A percentile compares a stretch with the other conserved stretches of the same genome.
Conservation (phyloP, 192 early-diverging fungal species). For the Haplosporangium gracile region DNA sequence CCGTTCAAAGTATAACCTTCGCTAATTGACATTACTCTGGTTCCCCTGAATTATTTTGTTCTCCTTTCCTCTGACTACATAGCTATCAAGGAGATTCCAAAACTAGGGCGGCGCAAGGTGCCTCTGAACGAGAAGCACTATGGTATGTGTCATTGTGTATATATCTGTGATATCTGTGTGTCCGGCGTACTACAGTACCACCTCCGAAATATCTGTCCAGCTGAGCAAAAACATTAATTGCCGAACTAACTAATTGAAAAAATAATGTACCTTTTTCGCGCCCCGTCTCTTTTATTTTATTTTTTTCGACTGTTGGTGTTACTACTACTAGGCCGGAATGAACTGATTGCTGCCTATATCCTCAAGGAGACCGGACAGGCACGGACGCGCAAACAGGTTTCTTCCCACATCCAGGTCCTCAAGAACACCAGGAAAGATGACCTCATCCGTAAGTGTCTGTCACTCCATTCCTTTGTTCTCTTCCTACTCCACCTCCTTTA, state of each 20-base stretch:
- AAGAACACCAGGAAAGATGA: conserved; percentile 77
- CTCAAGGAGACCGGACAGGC: conserved; percentile 72
- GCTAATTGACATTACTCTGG: conserved; percentile 13
- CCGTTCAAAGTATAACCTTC: conserved; percentile 9
- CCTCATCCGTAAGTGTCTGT: conserved; percentile 50
- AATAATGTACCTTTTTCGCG: conserved; percentile 15
- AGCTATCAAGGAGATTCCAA: conserved; percentile 39
- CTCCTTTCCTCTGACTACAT: neutral
- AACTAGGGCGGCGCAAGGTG: conserved; percentile 64
- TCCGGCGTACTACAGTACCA: neutral
- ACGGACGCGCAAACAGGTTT: conserved; percentile 83
- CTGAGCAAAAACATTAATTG: too few species aligned
- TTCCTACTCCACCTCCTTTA: too few species aligned
- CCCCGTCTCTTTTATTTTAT: too few species aligned
- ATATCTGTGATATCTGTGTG: neutral
- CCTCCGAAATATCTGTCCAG: neutral
- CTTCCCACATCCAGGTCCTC: conserved; percentile 84
- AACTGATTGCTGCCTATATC: conserved; percentile 82
- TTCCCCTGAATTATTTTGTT: neutral
- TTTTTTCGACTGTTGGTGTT: neutral
- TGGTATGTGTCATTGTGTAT: conserved; percentile 36
- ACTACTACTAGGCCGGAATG: conserved; percentile 67
- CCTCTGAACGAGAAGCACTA: conserved; percentile 65
- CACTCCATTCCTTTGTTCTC: neutral
- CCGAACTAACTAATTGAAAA: neutral